phyloP scores from a whole-genome alignment of 176 grass and related monocot species.

The Avena insularis region DNA sequence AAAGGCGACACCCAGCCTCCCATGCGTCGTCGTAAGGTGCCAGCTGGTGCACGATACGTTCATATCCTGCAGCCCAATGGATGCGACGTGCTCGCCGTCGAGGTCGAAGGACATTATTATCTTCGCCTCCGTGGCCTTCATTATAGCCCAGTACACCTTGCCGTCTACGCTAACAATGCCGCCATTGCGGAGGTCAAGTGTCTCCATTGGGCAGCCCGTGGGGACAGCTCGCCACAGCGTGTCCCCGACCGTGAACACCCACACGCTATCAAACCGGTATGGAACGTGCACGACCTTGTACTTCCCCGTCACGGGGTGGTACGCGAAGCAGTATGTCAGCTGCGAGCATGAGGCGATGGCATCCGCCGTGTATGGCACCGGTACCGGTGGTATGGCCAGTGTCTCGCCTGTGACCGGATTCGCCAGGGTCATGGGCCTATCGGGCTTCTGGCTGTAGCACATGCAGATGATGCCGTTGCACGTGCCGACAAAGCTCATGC shows the following conservation, averaged over 20 bases:
- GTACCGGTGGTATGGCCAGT: not conserved
- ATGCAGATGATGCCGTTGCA: not conserved
- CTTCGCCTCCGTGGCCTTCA: not conserved
- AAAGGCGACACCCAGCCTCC: not conserved
- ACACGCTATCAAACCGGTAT: not conserved
- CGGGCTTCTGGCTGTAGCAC: not conserved
- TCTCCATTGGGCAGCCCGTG: not conserved
- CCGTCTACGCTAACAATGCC: not conserved
- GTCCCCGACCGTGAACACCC: too few species aligned
- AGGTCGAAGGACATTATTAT: not conserved
- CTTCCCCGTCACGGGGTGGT: not conserved
- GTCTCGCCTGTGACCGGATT: not conserved
- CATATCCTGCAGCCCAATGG: not conserved
- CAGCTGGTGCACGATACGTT: too few species aligned
- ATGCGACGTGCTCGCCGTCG: not conserved
- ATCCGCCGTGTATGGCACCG: not conserved
- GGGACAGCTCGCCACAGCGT: not conserved
- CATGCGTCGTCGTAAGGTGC: not conserved
- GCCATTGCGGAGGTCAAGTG: not conserved
- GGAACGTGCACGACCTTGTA: too few species aligned
- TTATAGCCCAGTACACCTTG: not conserved
- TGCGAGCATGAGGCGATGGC: too few species aligned
- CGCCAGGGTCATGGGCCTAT: not conserved
- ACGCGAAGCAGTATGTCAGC: not conserved
- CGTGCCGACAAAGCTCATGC: constrained; percentile 29